Evolutionary conservation across 2,329 filamentous ascomycete species (phyloP), one percentile per base, ranked within the genome.

Genomic region (Chaetothyriales sp.): DNA sequence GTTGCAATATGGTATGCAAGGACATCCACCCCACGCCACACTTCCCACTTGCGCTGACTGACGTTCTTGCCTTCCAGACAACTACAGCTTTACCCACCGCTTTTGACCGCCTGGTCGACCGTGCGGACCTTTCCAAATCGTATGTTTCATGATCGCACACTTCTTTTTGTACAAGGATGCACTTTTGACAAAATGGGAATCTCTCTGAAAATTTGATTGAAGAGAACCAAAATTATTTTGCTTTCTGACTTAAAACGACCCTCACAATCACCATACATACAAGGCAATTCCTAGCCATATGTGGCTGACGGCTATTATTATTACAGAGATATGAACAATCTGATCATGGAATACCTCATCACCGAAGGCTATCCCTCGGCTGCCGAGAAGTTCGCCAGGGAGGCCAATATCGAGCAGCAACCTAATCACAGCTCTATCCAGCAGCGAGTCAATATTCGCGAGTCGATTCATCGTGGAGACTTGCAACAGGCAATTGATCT

Each of bases 171-270:
- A 74, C 81, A 76, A 94, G 94, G 89, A 94, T 86, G 79, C 66
- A 75, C 77, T 73, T 73, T 77, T 82, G 83, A 86, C 83, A 94
- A 95, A 79, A 81, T 98, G 92, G 92, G 92, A 98, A 98, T 98
- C 92, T 98, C 94, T 98, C 92, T 85, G 87, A 97, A 86, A 47
- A 72, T 68, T 25, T 60, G 62, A 71, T 78, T 98, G 92, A 86
- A 84, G 92, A 98, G 82, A 88, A 88, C 82, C 70, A 76, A 40
- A 73, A 76, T 83, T 86, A 82, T 86, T 81, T 84, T 85, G 81
- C 72, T 77, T 77, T 82, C 81, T 83, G 81, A 85, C 64, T 15
- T 13, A 61, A 61, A 62, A 60, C 57, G 57, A 55, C 33, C 52
- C 5, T 53, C 15, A 47, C 51, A 44, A 13, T 10, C 46, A 47